Conservation (phyloP, 2,329 filamentous ascomycete species). For the Fonsecaea nubica region DNA sequence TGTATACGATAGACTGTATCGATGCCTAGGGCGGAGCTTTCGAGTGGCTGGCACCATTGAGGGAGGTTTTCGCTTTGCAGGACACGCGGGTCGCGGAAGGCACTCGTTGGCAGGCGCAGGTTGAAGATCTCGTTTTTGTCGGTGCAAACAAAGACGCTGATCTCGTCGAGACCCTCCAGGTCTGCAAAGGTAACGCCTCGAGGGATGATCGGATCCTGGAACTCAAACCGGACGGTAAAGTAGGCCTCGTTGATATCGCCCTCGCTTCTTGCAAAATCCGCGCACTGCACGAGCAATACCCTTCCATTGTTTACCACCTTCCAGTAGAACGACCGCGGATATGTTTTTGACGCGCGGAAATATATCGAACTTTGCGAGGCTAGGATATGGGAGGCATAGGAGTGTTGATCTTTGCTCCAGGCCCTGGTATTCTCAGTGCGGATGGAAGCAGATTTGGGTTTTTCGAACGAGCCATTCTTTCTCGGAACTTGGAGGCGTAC, state of each 20-base stretch:
- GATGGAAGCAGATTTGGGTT: conserved; percentile 31
- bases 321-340: conserved; percentile 90
- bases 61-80: conserved; percentile 74
- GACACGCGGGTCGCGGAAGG: conserved; percentile 73
- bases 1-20: conserved; percentile 75
- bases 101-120: conserved; percentile 79
- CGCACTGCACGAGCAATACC: conserved; percentile 79
- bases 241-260: conserved; percentile 70
- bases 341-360: conserved; percentile 76
- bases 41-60: conserved; percentile 70
- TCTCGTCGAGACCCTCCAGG: conserved; percentile 74
- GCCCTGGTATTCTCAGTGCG: conserved; percentile 12
- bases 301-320: conserved; percentile 80
- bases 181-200: conserved; percentile 85
- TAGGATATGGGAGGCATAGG: conserved; percentile 74
- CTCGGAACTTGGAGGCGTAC: conserved; percentile 34
- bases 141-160: conserved; percentile 81
- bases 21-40: conserved; percentile 76
- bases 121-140: conserved; percentile 81
- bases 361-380: conserved; percentile 82
- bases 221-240: conserved; percentile 77
- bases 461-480: conserved; percentile 36
- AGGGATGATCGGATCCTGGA: conserved; percentile 74
- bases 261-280: conserved; percentile 76
- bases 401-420: conserved; percentile 58